These are phyloP conservation scores for Picea glauca DNA, from an alignment of 75 land plant species.

Conservation along the genomic window DNA sequence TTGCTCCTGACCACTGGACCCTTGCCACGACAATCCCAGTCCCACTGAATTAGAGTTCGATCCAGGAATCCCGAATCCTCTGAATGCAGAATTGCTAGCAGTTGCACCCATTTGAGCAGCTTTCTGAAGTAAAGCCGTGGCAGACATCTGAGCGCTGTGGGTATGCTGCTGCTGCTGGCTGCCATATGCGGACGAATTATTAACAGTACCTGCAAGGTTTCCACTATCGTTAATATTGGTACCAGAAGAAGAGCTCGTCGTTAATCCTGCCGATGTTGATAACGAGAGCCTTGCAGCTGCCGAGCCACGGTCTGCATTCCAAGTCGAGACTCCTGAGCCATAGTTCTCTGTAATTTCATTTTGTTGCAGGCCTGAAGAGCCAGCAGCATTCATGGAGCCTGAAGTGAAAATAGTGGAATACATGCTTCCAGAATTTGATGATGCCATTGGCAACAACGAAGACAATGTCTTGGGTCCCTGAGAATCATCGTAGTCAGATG, in stretches of 20 bases:
- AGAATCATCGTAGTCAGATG: conserved; percentile 1
- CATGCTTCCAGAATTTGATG: conserved; percentile 22
- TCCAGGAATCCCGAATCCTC: conserved; percentile 18
- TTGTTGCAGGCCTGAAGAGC: not conserved
- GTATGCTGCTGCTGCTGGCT: conserved; percentile 20
- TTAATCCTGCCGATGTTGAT: conserved; percentile 29
- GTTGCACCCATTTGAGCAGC: conserved; percentile 50
- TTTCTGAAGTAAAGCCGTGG: conserved; percentile 43
- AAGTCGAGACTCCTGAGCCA: not conserved
- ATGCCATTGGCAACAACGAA: conserved; percentile 12
- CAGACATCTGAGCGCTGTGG: conserved; percentile 37
- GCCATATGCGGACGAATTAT: conserved; percentile 6
- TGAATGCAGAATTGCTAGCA: conserved; percentile 16
- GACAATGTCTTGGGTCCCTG: conserved; percentile 8
- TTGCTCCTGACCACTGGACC: not conserved
- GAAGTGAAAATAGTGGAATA: conserved; percentile 26
- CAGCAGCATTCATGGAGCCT: conserved; percentile 1
- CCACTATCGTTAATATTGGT: conserved; percentile 21
- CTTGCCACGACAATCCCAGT: conserved; percentile 9
- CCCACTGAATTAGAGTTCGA: conserved; percentile 6
- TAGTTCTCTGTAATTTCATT: not conserved
- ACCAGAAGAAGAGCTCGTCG: conserved; percentile 23
- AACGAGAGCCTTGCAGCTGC: conserved; percentile 27
- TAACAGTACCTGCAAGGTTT: conserved; percentile 7
- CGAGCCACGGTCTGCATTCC: conserved; percentile 6